phyloP scores from a whole-genome alignment of 345 rosid species.

The Arabidopsis suecica region DNA sequence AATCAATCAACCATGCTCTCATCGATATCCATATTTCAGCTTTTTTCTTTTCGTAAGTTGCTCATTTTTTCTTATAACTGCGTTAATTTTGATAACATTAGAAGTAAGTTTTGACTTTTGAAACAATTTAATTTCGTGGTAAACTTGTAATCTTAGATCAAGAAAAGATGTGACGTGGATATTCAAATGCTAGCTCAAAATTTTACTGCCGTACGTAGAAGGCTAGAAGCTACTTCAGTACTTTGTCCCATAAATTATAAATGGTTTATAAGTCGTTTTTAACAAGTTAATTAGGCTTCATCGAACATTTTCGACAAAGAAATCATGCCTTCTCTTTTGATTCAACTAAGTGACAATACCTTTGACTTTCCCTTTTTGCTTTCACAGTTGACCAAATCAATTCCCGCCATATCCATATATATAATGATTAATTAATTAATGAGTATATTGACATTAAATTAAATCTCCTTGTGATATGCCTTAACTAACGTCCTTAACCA shows the following conservation, averaged over 20 bases:
- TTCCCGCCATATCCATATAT: conserved; percentile 11
- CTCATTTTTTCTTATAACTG: background rate
- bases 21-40: background rate
- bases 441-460: background rate
- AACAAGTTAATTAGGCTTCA: background rate
- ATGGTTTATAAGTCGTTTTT: background rate
- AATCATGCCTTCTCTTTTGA: conserved; percentile 7
- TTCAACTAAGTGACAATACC: background rate
- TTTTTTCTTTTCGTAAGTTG: background rate
- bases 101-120: background rate
- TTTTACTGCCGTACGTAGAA: background rate
- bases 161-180: conserved; percentile 9
- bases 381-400: conserved; percentile 23
- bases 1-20: background rate
- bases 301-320: conserved; percentile 13
- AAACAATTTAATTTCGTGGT: background rate
- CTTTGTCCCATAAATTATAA: background rate
- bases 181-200: conserved; percentile 24
- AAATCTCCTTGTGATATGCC: conserved; percentile 51
- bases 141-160: background rate
- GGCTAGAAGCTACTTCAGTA: background rate
- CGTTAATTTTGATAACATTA: background rate
- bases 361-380: conserved; percentile 35
- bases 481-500: conserved; percentile 47
- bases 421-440: background rate